Percentiles rank a stretch among this genome's conserved stretches.
phyloP scores from a whole-genome alignment of 768 basidiomycete species.

The Paxillus rubicundulus region DNA sequence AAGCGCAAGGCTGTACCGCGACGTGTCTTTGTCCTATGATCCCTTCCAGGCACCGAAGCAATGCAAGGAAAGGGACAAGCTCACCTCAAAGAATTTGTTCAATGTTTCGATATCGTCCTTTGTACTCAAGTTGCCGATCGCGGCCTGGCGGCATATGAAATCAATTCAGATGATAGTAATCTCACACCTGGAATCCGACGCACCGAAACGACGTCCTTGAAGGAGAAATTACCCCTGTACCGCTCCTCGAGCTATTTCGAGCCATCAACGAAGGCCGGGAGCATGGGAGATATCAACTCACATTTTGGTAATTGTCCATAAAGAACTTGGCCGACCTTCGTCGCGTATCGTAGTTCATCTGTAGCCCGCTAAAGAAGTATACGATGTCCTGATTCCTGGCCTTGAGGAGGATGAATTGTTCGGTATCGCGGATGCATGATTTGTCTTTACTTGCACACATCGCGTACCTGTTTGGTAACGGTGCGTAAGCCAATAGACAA shows the following conservation, averaged over 20 bases:
- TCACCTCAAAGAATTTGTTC: slow-evolving; percentile 74
- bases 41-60: neutral
- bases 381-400: slow-evolving; percentile 60
- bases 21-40: slow-evolving; percentile 59
- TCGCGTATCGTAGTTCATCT: slow-evolving; percentile 53
- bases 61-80: slow-evolving; percentile 4
- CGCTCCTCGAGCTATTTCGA: slow-evolving; percentile 55
- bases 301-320: slow-evolving; percentile 64
- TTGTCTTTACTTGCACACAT: slow-evolving; percentile 60
- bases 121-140: slow-evolving; percentile 54
- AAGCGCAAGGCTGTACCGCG: slow-evolving; percentile 63
- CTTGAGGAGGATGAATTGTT: slow-evolving; percentile 54
- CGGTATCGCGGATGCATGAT: slow-evolving; percentile 57
- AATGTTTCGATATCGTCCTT: slow-evolving; percentile 62
- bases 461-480: slow-evolving; percentile 45
- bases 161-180: neutral
- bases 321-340: slow-evolving; percentile 59
- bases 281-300: slow-evolving; percentile 31
- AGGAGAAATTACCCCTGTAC: slow-evolving; percentile 66
- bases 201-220: slow-evolving; percentile 54
- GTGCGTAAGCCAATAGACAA: slow-evolving; percentile 1
- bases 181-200: slow-evolving; percentile 11
- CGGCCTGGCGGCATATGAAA: slow-evolving; percentile 27
- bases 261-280: neutral
- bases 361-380: slow-evolving; percentile 61